Conservation (phyloP, 805 yeast genomes). For the Myxozyma neglecta region DNA sequence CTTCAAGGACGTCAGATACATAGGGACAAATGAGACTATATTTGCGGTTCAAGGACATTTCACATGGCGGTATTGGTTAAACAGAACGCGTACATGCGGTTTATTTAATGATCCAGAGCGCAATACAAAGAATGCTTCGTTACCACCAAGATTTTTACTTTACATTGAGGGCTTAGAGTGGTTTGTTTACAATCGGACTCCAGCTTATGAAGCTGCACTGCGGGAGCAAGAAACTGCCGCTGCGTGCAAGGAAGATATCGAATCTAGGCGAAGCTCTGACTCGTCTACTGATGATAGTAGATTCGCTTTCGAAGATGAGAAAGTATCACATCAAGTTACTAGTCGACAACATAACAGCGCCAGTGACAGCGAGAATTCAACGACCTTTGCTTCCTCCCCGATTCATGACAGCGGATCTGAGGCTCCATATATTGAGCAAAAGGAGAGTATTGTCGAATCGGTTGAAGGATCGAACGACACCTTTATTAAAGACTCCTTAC, state of each 20-base stretch:
- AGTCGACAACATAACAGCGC: background rate
- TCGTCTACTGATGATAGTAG: background rate
- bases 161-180: constrained; percentile 76
- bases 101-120: constrained; percentile 30
- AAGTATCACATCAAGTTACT: background rate
- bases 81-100: constrained; percentile 40
- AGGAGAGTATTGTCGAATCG: background rate
- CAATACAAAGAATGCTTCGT: constrained; percentile 44
- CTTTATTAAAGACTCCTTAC: background rate
- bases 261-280: background rate
- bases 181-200: constrained; percentile 76
- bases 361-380: background rate
- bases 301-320: background rate
- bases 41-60: constrained; percentile 69
- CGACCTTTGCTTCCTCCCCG: background rate
- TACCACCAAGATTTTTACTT: constrained; percentile 59
- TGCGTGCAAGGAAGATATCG: background rate
- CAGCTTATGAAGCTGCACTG: constrained; percentile 69
- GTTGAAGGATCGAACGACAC: background rate
- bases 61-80: constrained; percentile 92
- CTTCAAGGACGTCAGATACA: constrained; percentile 70
- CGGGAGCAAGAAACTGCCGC: constrained; percentile 38
- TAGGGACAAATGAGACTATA: constrained; percentile 71
- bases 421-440: background rate
- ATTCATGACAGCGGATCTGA: background rate